These are phyloP conservation scores for Verbena officinalis DNA, from an alignment of 257 asterid genomes.

Conservation along the genomic window DNA sequence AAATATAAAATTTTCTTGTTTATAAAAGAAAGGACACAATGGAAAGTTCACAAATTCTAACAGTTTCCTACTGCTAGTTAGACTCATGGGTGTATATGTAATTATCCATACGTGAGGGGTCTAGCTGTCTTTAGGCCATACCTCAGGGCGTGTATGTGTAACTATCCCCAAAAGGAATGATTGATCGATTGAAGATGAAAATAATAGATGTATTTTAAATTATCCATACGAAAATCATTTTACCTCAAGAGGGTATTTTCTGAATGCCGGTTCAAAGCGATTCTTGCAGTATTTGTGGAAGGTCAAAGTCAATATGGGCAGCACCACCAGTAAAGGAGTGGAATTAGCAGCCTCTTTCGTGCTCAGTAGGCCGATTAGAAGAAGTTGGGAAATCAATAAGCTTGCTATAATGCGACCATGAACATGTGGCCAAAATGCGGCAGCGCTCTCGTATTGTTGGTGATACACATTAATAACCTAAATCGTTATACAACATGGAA, in stretches of 20 bases:
- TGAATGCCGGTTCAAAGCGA: conserved; percentile 94
- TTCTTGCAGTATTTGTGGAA: conserved; percentile 91
- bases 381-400: conserved; percentile 87
- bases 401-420: conserved; percentile 90
- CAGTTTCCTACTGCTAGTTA: too few relatives aligned
- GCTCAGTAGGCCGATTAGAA: conserved; percentile 79
- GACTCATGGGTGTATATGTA: too few relatives aligned
- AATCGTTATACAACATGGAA: neutral
- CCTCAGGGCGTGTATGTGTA: too few relatives aligned
- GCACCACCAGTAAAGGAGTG: conserved; percentile 78
- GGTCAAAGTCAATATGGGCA: conserved; percentile 73
- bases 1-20: too few relatives aligned
- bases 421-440: conserved; percentile 97
- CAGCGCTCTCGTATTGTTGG: conserved; percentile 91
- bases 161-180: neutral
- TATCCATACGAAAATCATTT: neutral
- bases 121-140: too few relatives aligned
- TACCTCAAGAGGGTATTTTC: conserved; percentile 95
- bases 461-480: conserved; percentile 90
- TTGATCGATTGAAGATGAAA: neutral
- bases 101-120: too few relatives aligned
- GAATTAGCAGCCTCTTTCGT: conserved; percentile 86
- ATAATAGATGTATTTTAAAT: neutral
- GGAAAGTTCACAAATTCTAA: too few relatives aligned
- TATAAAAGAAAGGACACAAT: too few relatives aligned